These are phyloP conservation scores for Filosporella fistucella DNA, from an alignment of 495 filamentous ascomycete genomes.

Conservation along the genomic window DNA sequence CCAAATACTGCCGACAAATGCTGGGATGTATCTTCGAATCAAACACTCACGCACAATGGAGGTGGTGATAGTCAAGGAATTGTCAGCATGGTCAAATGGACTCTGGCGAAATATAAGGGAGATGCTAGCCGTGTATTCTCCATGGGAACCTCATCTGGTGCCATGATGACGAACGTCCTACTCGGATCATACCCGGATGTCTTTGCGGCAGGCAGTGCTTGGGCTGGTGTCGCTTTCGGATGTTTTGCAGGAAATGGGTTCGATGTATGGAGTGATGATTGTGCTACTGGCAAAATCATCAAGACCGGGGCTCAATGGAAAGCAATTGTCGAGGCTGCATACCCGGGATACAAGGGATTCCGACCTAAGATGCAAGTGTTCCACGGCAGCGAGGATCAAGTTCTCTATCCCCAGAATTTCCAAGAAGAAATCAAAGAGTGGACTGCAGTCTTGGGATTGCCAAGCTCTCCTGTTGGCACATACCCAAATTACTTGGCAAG, in stretches of 20 bases:
- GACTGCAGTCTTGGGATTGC: conserved; percentile 28
- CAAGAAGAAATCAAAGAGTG: conserved; percentile 45
- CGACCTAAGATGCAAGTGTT: conserved; percentile 53
- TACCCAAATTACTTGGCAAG: neutral
- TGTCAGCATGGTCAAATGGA: conserved; percentile 51
- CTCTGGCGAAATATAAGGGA: conserved; percentile 36
- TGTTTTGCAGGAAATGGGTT: conserved; percentile 42
- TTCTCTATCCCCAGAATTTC: conserved; percentile 41
- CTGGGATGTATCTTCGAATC: conserved; percentile 56
- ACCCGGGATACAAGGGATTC: conserved; percentile 44
- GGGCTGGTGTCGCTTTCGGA: conserved; percentile 56
- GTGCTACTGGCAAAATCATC: conserved; percentile 36
- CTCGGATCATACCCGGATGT: conserved; percentile 35
- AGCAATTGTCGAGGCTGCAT: conserved; percentile 37
- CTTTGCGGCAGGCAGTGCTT: conserved; percentile 42
- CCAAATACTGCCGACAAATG: conserved; percentile 37
- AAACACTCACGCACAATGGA: conserved; percentile 50
- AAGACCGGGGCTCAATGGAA: conserved; percentile 39
- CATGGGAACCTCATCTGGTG: conserved; percentile 43
- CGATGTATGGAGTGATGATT: conserved; percentile 40
- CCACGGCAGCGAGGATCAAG: conserved; percentile 44
- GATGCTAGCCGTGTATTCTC: conserved; percentile 41
- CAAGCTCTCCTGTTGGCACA: conserved; percentile 9
- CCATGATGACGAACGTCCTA: conserved; percentile 45
- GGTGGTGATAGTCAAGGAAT: conserved; percentile 56